A percentile compares a stretch with the other conserved stretches of the same genome.
Evolutionary conservation across 1,139 yeast species (phyloP).

Genomic region (Sugiyamaella novakii): DNA sequence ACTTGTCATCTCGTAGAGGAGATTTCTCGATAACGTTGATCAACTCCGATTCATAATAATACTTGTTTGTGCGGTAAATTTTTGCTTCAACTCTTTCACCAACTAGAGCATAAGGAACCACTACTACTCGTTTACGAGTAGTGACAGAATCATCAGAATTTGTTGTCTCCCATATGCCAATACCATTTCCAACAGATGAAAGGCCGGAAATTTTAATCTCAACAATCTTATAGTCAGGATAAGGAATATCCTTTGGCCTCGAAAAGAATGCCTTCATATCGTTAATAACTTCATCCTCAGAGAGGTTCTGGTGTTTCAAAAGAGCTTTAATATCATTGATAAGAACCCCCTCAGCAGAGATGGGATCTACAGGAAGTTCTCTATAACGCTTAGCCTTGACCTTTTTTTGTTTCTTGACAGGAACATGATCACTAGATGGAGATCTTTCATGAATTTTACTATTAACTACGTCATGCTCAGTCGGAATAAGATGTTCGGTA

Average conservation of each 20-base stretch:
- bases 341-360: conserved; percentile 81
- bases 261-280: conserved; percentile 69
- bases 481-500: neutral
- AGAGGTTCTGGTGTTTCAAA: conserved; percentile 49
- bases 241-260: conserved; percentile 52
- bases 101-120: conserved; percentile 85
- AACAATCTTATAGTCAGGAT: conserved; percentile 61
- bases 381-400: conserved; percentile 54
- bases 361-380: conserved; percentile 66
- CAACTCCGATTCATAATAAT: conserved; percentile 75
- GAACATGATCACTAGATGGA: conserved; percentile 8
- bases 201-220: conserved; percentile 60
- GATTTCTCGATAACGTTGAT: conserved; percentile 54
- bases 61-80: conserved; percentile 77
- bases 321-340: conserved; percentile 70
- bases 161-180: conserved; percentile 36
- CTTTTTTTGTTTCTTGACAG: conserved; percentile 30
- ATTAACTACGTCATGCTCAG: neutral
- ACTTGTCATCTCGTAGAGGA: conserved; percentile 52
- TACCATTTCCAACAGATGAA: conserved; percentile 68
- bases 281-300: conserved; percentile 54
- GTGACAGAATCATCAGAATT: conserved; percentile 21
- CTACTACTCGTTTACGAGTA: conserved; percentile 41
- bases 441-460: conserved; percentile 4
- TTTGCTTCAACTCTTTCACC: conserved; percentile 75